Evolutionary conservation across 768 basidiomycete genomes (phyloP).

Genomic region (Boletus pseudopeckii): DNA sequence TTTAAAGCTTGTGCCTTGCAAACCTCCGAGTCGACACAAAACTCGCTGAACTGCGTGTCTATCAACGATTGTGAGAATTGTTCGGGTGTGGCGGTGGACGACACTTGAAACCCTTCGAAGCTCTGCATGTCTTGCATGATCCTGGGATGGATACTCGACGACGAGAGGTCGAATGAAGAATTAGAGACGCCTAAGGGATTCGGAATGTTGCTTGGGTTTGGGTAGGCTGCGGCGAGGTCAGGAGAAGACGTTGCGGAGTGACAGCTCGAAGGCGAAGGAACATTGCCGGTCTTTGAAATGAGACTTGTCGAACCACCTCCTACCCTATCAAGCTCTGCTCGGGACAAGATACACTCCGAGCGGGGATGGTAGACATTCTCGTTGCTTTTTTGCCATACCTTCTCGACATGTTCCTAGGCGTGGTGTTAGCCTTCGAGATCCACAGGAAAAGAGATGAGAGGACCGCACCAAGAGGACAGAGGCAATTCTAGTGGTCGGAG

Average conservation of each 20-base stretch:
- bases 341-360: conserved; percentile 30
- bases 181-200: background rate
- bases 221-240: conserved; percentile 15
- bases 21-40: conserved; percentile 15
- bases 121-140: conserved; percentile 53
- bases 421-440: background rate
- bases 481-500: conserved; percentile 43
- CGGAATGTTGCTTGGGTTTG: background rate
- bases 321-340: conserved; percentile 52
- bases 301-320: conserved; percentile 50
- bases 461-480: conserved; percentile 41
- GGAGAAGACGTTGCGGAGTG: conserved; percentile 9
- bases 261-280: conserved; percentile 7
- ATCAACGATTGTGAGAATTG: conserved; percentile 29
- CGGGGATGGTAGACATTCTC: conserved; percentile 34
- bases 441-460: background rate
- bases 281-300: conserved; percentile 24
- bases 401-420: conserved; percentile 39
- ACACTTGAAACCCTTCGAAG: conserved; percentile 36
- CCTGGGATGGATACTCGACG: conserved; percentile 25
- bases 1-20: conserved; percentile 12
- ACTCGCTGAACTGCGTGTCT: conserved; percentile 28
- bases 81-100: conserved; percentile 16
- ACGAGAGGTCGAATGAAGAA: conserved; percentile 3
- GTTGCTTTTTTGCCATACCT: conserved; percentile 43